Conservation (phyloP, 1,139 yeast genomes). For the Dujonia santamariae region DNA sequence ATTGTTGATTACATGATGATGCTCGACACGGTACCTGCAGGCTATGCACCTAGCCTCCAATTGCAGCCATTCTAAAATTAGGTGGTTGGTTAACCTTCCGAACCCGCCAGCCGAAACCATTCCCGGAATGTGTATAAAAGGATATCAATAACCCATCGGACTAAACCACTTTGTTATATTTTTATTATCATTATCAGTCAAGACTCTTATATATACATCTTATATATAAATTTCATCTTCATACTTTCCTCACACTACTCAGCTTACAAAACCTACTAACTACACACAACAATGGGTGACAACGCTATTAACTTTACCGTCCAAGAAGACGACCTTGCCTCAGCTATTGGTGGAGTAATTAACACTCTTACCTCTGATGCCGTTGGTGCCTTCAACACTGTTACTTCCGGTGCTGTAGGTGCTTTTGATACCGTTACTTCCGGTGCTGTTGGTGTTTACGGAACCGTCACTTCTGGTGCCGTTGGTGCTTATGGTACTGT, state of each 20-base stretch:
- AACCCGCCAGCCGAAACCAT: background rate
- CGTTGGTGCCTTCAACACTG: conserved; percentile 10
- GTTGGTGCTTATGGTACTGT: conserved; percentile 12
- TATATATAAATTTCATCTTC: background rate
- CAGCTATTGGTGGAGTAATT: conserved; percentile 10
- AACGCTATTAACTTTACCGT: conserved; percentile 24
- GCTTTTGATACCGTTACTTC: conserved; percentile 18
- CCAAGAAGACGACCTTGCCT: conserved; percentile 6
- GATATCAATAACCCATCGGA: background rate
- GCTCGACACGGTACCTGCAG: conserved; percentile 2
- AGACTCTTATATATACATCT: background rate
- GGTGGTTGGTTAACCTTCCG: background rate
- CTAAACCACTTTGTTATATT: no score
- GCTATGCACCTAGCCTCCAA: background rate
- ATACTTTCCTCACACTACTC: background rate
- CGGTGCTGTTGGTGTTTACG: conserved; percentile 11
- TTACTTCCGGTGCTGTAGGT: conserved; percentile 7
- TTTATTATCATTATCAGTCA: no score
- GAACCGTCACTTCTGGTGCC: conserved; percentile 14
- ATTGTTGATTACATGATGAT: no score
- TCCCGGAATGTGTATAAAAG: background rate
- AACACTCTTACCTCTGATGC: conserved; percentile 11
- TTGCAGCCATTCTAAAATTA: background rate
- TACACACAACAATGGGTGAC: conserved; percentile 12
- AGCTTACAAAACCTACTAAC: background rate